Conservation (phyloP, 2,329 filamentous ascomycete species). For the Chaetomium strumarium region DNA sequence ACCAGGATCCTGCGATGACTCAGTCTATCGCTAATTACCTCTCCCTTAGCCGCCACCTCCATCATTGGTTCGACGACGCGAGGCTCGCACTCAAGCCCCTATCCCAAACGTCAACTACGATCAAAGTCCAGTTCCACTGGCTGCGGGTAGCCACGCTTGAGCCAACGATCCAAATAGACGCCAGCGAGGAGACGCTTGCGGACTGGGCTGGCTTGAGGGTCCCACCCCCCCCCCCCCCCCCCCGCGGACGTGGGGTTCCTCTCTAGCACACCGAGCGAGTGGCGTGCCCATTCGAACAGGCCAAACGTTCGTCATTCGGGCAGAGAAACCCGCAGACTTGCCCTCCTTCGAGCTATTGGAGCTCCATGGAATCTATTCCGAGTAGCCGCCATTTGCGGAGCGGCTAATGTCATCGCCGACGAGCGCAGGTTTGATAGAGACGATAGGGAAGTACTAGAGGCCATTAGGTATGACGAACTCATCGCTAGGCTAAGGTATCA, state of each 20-base stretch:
- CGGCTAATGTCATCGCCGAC: constrained; percentile 8
- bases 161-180: background rate
- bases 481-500: background rate
- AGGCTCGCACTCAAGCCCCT: constrained; percentile 14
- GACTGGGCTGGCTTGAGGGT: constrained; percentile 5
- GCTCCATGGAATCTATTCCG: constrained; percentile 12
- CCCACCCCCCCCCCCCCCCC: too few relatives aligned
- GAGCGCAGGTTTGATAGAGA: background rate
- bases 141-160: constrained; percentile 2
- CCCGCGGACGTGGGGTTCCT: constrained; percentile 4
- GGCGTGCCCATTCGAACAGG: constrained; percentile 8
- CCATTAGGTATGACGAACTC: too few relatives aligned
- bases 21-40: constrained; percentile 9
- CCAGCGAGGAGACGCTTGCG: background rate
- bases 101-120: background rate
- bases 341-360: constrained; percentile 12
- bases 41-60: constrained; percentile 11
- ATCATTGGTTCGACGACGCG: constrained; percentile 12
- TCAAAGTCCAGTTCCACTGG: constrained; percentile 13
- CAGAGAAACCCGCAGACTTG: background rate
- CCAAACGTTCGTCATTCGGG: constrained; percentile 7
- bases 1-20: background rate
- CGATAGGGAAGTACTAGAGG: background rate
- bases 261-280: constrained; percentile 9
- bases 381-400: constrained; percentile 11